Base-by-base conservation (phyloP, 2,329 filamentous ascomycete species). In the Clonostachys chloroleuca region DNA sequence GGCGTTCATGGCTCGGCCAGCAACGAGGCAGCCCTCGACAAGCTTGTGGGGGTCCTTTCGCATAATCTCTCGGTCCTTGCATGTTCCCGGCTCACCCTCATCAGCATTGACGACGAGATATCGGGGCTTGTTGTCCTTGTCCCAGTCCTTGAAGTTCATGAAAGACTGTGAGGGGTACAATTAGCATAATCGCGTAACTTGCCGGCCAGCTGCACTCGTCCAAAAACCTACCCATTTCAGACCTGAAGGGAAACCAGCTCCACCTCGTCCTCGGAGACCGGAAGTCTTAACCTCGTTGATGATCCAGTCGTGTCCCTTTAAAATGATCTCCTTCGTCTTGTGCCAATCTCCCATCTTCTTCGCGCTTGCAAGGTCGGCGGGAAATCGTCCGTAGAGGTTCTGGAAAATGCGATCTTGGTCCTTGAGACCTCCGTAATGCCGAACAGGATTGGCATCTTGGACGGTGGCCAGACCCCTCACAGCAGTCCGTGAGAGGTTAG, bases 111-210 rank as follows among this genome's bases (percentile, higher is more conserved):
- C 90, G 52, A 99, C 92, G 47, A 99, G 78, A 66, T 99, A 99
- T 62, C 94, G 86, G 55, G 94, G 94, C 73, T 95, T 95, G 60
- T 72, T 87, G 68, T 97, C 94, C 75, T 99, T 95, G 62, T 99
- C 92, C 94, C 94, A 99, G 61, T 91, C 94, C 74, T 96, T 96
- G 79, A 92, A 92, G 80, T 99, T 99, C 94, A 99, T 99, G 73
- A 99, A 99, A 44, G 92, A 96, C 91, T 95, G 62, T 14, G 18
- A 24, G 6, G n/a, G 5, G 20, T 14, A 18, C 16, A n/a, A 60
- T 45, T 40, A 45, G 56, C 48, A 53, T 50, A 50, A 48, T 53
- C 46, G 47, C 44, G 42, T 24, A 49, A 49, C 50, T 18, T 39
- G 14, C 14, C 17, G 14, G 36, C 36, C 12, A n/a, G 14, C 14